These are phyloP conservation scores for Friedmanniomyces simplex DNA, from an alignment of 495 filamentous ascomycete species.

Conservation along the genomic window DNA sequence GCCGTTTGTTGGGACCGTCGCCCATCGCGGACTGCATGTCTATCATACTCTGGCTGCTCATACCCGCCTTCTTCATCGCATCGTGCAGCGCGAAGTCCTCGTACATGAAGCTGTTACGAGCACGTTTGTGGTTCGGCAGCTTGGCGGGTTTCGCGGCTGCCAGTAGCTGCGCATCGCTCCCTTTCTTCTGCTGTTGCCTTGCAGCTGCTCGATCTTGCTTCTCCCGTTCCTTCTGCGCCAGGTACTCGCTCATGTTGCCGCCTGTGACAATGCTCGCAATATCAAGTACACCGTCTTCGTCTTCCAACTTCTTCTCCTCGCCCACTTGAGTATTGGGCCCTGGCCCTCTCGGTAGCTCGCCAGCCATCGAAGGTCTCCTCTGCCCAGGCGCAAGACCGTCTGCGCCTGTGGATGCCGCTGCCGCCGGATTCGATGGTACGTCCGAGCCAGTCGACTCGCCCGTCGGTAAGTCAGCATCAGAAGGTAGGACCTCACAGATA, in stretches of 20 bases:
- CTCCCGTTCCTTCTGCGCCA: slow-evolving; percentile 84
- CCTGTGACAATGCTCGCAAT: slow-evolving; percentile 87
- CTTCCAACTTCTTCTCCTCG: slow-evolving; percentile 41
- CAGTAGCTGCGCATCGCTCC: slow-evolving; percentile 34
- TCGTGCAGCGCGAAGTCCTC: slow-evolving; percentile 62
- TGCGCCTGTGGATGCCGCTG: slow-evolving; percentile 45
- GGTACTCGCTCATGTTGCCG: slow-evolving; percentile 83
- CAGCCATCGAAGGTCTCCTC: slow-evolving; percentile 27
- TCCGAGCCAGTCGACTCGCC: slow-evolving; percentile 35
- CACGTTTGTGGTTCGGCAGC: slow-evolving; percentile 73
- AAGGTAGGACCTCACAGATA: slow-evolving; percentile 79
- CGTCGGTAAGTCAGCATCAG: slow-evolving; percentile 48
- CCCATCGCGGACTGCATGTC: slow-evolving; percentile 32
- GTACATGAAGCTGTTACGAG: slow-evolving; percentile 67
- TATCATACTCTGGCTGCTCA: slow-evolving; percentile 31
- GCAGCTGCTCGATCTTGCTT: slow-evolving; percentile 62
- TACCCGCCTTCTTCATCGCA: slow-evolving; percentile 42
- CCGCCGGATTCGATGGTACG: slow-evolving; percentile 49
- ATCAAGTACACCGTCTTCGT: slow-evolving; percentile 79
- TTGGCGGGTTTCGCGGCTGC: slow-evolving; percentile 43
- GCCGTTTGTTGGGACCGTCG: slow-evolving; percentile 33
- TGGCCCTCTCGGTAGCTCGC: slow-evolving; percentile 40
- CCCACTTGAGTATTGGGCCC: slow-evolving; percentile 43
- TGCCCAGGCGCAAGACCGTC: slow-evolving; percentile 32
- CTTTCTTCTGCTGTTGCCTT: slow-evolving; percentile 40